These are phyloP conservation scores for Aquanectria penicillioides DNA, from an alignment of 2,329 filamentous ascomycete species.

Conservation along the genomic window DNA sequence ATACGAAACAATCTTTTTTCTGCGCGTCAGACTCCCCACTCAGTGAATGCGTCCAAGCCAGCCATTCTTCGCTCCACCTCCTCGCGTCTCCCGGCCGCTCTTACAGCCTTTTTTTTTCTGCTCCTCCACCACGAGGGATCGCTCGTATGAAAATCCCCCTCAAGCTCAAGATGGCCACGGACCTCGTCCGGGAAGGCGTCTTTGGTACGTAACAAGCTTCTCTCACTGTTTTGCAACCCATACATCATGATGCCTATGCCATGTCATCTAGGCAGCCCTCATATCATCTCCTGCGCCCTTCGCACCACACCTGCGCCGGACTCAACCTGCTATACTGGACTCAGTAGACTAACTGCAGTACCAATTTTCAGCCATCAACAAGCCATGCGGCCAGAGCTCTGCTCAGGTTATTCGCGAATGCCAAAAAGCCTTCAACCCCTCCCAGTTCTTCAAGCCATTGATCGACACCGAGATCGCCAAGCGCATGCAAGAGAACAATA, in stretches of 20 bases:
- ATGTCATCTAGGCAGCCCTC: too few species aligned
- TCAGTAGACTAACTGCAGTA: conserved; percentile 5
- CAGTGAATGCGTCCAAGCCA: conserved; percentile 3
- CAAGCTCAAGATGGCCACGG: conserved; percentile 62
- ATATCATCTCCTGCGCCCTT: neutral
- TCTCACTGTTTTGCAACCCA: neutral
- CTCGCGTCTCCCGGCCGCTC: conserved; percentile 12
- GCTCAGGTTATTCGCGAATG: conserved; percentile 91
- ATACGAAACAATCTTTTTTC: neutral
- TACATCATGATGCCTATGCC: neutral
- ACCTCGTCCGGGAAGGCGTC: conserved; percentile 65
- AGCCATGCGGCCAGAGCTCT: conserved; percentile 86
- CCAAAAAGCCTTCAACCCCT: conserved; percentile 85
- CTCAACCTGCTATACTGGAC: neutral
- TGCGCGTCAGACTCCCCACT: neutral
- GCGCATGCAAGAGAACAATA: conserved; percentile 65
- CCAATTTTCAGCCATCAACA: conserved; percentile 79
- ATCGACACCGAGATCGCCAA: conserved; percentile 70
- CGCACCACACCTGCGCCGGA: neutral
- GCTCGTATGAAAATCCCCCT: conserved; percentile 46
- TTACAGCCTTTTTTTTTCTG: conserved; percentile 16
- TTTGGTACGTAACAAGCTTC: conserved; percentile 59
- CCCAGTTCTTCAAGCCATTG: conserved; percentile 80
- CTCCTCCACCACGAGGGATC: conserved; percentile 22
- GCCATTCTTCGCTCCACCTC: conserved; percentile 16